These are phyloP conservation scores for Tieghemiomyces parasiticus DNA, from an alignment of 192 early-diverging fungal species.

Conservation along the genomic window DNA sequence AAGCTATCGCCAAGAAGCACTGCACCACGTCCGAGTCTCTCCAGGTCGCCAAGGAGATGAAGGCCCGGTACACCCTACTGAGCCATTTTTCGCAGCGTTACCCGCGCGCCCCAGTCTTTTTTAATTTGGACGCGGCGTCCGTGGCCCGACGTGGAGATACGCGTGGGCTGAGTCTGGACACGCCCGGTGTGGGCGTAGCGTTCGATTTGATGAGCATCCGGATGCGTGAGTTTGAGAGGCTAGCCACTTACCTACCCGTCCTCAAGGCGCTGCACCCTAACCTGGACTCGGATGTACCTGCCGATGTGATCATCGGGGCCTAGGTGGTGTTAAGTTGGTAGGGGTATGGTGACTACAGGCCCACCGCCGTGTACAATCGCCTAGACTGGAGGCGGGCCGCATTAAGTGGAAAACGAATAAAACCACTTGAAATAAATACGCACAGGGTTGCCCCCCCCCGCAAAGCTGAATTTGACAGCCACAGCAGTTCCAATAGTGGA, in stretches of 20 bases:
- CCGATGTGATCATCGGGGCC: no score
- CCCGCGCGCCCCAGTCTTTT: slow-evolving; percentile 57
- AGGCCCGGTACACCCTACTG: slow-evolving; percentile 63
- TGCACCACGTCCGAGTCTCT: slow-evolving; percentile 80
- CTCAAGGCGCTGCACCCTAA: slow-evolving; percentile 34
- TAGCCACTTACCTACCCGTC: slow-evolving; percentile 36
- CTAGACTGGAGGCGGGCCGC: no score
- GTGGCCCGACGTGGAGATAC: not conserved
- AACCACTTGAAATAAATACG: no score
- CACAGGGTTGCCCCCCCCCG: no score
- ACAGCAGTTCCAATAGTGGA: no score
- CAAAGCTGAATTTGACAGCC: no score
- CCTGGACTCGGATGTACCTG: no score
- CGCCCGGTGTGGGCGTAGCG: slow-evolving; percentile 39
- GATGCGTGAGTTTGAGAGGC: slow-evolving; percentile 28
- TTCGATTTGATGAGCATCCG: slow-evolving; percentile 63
- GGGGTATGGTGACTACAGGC: no score
- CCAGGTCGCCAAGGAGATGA: slow-evolving; percentile 66
- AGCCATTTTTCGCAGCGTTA: slow-evolving; percentile 98
- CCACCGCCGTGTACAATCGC: no score
- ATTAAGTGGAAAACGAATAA: no score
- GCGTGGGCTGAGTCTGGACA: not conserved
- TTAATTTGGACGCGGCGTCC: slow-evolving; percentile 11
- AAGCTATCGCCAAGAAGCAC: slow-evolving; percentile 71
- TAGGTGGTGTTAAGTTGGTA: no score